Evolutionary conservation across 2,329 filamentous ascomycete genomes (phyloP), one percentile per base, ranked within the genome.

Genomic region (Aureobasidium uvarum): DNA sequence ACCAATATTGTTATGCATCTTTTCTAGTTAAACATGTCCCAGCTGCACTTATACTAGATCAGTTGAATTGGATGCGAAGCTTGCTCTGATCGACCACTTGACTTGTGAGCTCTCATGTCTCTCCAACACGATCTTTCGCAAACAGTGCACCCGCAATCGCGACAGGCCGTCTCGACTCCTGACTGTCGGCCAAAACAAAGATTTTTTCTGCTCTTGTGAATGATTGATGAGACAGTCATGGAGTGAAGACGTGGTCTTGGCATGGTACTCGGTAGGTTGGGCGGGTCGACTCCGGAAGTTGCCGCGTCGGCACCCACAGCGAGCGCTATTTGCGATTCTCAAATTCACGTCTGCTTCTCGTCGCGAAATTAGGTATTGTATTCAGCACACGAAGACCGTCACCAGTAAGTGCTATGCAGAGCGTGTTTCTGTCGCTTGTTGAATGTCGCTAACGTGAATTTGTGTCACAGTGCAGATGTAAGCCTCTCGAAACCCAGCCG

Each of bases 381-480:
- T 52, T 43, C 59, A 63, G 59, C 59, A 65, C 62, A 50, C 50
- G 64, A 65, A 65, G 63, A 66, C 43, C 55, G 64, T 55, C 28
- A 58, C 45, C 46, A 66, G 64, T 66, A 62, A 66, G 64, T 66
- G 36, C 36, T 33, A 45, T 31, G 36, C 38, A 51, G 31, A 52
- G 33, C 45, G 18, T 36, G 3, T 28, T 18, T 16, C 46, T 39
- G 28, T 33, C 48, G 28, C 50, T 28, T 58, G 43, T 16, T 13
- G 45, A 63, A 18, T 23, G 41, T 52, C 54, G 54, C 66, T 67
- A 51, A 67, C 66, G 43, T 45, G 31, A 46, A 51, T 66, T 54
- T 50, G 41, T 66, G 41, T 60, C 11, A 75, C 73, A 94, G 91
- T 95, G 91, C 91, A 95, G 88, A 95, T 95, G 90, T 94, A 87